These are phyloP conservation scores for Naganishia vishniacii DNA, from an alignment of 768 basidiomycete genomes.

Conservation along the genomic window DNA sequence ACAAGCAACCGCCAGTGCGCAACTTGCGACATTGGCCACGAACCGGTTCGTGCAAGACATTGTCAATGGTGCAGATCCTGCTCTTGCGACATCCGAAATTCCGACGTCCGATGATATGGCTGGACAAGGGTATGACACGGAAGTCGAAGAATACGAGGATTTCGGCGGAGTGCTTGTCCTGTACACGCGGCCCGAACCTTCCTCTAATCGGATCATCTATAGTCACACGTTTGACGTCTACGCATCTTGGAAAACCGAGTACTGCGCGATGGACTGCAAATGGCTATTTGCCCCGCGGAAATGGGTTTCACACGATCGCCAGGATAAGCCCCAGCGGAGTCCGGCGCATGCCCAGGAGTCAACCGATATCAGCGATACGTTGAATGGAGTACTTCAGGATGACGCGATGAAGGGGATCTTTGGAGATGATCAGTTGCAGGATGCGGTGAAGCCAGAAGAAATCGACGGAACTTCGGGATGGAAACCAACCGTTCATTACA, in stretches of 20 bases:
- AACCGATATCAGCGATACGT: not conserved
- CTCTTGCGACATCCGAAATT: constrained; percentile 5
- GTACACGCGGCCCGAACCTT: constrained; percentile 16
- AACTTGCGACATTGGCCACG: not conserved
- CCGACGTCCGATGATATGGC: not conserved
- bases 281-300: constrained; percentile 20
- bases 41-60: not conserved
- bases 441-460: not conserved
- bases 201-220: constrained; percentile 12
- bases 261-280: constrained; percentile 12
- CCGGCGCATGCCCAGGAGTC: not conserved
- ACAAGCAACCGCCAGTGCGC: not conserved
- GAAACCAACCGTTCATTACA: not conserved
- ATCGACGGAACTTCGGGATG: not conserved
- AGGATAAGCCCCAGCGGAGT: not conserved
- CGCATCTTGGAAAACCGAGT: constrained; percentile 21
- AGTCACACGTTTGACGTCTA: constrained; percentile 17
- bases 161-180: constrained; percentile 8
- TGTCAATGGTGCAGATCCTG: not conserved
- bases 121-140: constrained; percentile 4
- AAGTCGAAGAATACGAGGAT: constrained; percentile 17
- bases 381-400: not conserved
- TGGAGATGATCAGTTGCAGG: not conserved
- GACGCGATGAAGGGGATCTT: constrained; percentile 5
- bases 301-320: not conserved